Base-by-base conservation (phyloP, 371 early-diverging fungal genomes). In the Batkoa obscura region DNA sequence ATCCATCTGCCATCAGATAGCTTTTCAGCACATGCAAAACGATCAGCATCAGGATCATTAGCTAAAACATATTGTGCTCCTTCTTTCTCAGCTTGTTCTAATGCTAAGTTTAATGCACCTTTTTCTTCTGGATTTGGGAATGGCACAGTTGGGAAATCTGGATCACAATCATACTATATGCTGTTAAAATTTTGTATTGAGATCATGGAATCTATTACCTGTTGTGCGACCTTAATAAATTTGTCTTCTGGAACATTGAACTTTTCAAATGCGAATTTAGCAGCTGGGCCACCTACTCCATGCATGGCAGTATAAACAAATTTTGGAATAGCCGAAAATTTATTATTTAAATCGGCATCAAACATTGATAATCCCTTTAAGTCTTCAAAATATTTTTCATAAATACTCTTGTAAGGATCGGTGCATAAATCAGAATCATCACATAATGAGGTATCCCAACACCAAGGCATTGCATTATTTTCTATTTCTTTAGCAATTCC, bases 41-140 rank as follows among this genome's bases (percentile, higher is more conserved):
- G 78, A 66, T 95, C 96, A n/a, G 92, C 96, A 69, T 95, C 96
- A 1, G 96, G 96, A 63, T 95, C 96, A 65, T 93, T 95, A n/a
- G 95, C 94, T 36, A 95, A 64, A n/a, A 95, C 86, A 33, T 93
- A 63, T 6, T 57, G 62, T 30, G 76, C 72, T 17, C 68, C 68
- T 36, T 60, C 59, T 37, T 63, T 54, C 34, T 85, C 77, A 0
- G 94, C 95, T 23, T 76, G 67, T 48, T 74, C 62, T 55, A 90
- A 82, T 8, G 94, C 90, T 60, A 88, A 59, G 54, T 79, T 78
- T 66, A 90, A 70, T 2, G 90, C 87, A 46, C 89, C 92, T 46
- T 83, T 82, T 68, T 95, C 96, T 62, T 95, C 96, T 2, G 96
- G 96, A 59, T 88, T 88, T 47, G 88, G 88, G 62, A 86, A 88